Conservation (phyloP, 2,329 filamentous ascomycete genomes). For the Cladobotryum protrusum region DNA sequence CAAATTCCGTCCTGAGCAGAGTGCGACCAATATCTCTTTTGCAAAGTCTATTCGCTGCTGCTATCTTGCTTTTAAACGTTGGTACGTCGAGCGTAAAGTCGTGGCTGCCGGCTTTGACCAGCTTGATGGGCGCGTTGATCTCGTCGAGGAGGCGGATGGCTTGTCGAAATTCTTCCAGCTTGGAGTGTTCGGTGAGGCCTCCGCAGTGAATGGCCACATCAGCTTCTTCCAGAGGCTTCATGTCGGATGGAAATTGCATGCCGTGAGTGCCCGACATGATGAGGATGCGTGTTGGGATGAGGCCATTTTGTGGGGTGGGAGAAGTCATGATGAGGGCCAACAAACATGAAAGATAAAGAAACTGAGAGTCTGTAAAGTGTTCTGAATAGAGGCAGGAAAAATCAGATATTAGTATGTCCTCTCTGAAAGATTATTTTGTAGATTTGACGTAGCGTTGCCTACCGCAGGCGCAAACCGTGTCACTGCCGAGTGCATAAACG, state of each 20-base stretch:
- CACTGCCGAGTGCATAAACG: too few relatives aligned
- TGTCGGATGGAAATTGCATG: not conserved
- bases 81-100: constrained; percentile 37
- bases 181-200: constrained; percentile 41
- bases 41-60: constrained; percentile 7
- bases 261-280: constrained; percentile 23
- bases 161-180: constrained; percentile 31
- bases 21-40: not conserved
- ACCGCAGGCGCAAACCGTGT: too few relatives aligned
- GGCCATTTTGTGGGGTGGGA: too few relatives aligned
- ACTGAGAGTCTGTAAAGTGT: too few relatives aligned
- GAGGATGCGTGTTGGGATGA: constrained; percentile 17
- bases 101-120: constrained; percentile 47
- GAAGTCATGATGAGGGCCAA: too few relatives aligned
- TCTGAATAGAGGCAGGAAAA: too few relatives aligned
- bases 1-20: constrained; percentile 26
- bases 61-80: constrained; percentile 27
- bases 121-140: constrained; percentile 39
- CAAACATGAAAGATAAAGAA: too few relatives aligned
- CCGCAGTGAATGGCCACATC: constrained; percentile 46
- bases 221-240: not conserved
- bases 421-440: too few relatives aligned
- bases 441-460: too few relatives aligned
- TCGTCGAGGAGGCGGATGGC: constrained; percentile 32
- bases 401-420: too few relatives aligned